Conservation (phyloP, 2,329 filamentous ascomycete species). For the Aspergillus calidoustus region DNA sequence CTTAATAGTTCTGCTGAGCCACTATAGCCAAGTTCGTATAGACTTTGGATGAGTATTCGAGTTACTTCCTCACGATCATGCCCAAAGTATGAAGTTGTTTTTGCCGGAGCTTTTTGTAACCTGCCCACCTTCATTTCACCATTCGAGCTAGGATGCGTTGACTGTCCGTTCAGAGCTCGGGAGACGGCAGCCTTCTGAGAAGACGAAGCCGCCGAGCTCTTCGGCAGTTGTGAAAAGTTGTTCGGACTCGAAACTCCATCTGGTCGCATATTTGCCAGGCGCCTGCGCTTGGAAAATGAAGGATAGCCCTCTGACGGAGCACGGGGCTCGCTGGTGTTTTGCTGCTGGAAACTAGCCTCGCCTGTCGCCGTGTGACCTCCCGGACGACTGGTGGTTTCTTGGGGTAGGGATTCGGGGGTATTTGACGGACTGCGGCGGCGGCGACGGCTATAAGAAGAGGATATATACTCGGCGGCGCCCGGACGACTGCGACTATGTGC, state of each 20-base stretch:
- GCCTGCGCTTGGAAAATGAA: constrained; percentile 61
- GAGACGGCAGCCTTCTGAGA: constrained; percentile 55
- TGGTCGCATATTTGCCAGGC: constrained; percentile 66
- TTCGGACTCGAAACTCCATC: constrained; percentile 62
- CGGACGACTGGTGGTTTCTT: constrained; percentile 28
- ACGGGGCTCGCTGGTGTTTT: constrained; percentile 28
- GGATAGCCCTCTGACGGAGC: constrained; percentile 37
- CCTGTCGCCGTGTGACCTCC: constrained; percentile 32
- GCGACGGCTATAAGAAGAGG: constrained; percentile 32
- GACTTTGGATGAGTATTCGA: constrained; percentile 85
- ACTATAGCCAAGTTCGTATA: constrained; percentile 86
- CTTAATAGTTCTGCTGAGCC: constrained; percentile 75
- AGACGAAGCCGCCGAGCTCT: constrained; percentile 56
- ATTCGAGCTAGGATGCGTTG: constrained; percentile 41
- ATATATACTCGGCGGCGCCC: constrained; percentile 19
- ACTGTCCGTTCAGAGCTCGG: constrained; percentile 61
- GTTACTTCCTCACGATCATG: constrained; percentile 94
- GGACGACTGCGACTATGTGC: constrained; percentile 18
- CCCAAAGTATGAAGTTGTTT: constrained; percentile 68
- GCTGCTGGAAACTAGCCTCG: constrained; percentile 32
- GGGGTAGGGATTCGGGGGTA: constrained; percentile 24
- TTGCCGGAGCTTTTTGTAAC: constrained; percentile 36
- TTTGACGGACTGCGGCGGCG: constrained; percentile 38
- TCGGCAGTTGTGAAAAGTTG: constrained; percentile 60
- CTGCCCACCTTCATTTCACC: constrained; percentile 47